These are phyloP conservation scores for Polytrichum formosum DNA, from an alignment of 225 moss, liverwort and hornwort genomes.

Conservation along the genomic window DNA sequence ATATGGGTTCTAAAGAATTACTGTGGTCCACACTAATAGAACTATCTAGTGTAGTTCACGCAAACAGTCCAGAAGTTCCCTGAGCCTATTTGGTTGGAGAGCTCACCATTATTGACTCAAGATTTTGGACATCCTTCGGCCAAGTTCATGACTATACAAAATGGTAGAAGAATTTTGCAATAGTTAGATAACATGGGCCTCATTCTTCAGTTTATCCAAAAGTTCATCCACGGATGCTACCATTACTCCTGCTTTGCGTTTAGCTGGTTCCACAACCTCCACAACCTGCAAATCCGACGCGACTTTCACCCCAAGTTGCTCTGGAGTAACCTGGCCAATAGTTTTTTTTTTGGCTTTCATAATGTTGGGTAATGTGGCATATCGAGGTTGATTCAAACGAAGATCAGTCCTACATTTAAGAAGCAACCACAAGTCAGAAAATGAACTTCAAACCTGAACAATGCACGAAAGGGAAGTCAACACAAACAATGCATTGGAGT, in stretches of 20 bases:
- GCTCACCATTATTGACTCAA: too few relatives aligned
- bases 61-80: too few relatives aligned
- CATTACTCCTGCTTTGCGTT: constrained; percentile 85
- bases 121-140: too few relatives aligned
- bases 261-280: constrained; percentile 75
- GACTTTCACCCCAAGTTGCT: constrained; percentile 75
- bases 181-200: constrained; percentile 67
- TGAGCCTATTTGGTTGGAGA: too few relatives aligned
- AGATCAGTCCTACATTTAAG: constrained; percentile 64
- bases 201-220: constrained; percentile 87
- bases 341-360: constrained; percentile 98
- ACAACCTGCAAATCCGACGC: constrained; percentile 63
- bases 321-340: constrained; percentile 74
- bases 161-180: not conserved
- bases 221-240: constrained; percentile 90
- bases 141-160: too few relatives aligned
- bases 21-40: too few relatives aligned
- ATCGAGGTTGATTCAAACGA: constrained; percentile 86
- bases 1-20: too few relatives aligned
- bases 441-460: not conserved
- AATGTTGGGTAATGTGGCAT: constrained; percentile 94
- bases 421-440: not conserved
- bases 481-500: not conserved
- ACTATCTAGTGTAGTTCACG: too few relatives aligned
- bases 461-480: not conserved